Base-by-base conservation (phyloP, 2,329 filamentous ascomycete species). In the Chaetomium olivaceum region DNA sequence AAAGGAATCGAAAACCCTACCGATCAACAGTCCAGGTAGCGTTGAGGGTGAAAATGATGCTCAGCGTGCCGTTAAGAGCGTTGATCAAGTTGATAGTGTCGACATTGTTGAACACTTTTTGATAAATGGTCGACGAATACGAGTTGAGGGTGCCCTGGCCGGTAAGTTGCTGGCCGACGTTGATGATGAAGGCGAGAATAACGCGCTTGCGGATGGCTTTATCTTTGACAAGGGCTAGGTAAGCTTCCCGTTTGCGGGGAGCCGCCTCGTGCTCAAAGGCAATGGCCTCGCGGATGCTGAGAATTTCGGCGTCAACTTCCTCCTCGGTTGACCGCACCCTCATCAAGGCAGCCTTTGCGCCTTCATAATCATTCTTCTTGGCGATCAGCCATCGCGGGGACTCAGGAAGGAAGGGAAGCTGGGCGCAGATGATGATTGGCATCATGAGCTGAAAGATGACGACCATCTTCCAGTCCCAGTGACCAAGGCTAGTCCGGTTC, bases 381-480 rank as follows among this genome's bases (percentile, higher is more conserved):
- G 25, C 25, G 16, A 54, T 54, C 27, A 54, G 51, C 56, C 57
- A 59, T 3, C 57, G 57, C 6, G 57, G 57, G 21, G 57, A 59
- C 43, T 50, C 57, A 8, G 57, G 57, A 12, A 59, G 27, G 43
- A 50, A 50, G 6, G 57, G 57, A 1, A 59, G 57, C 11, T 50
- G 57, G 43, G 14, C 27, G 27, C 19, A 16, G 19, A 59, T 59
- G 25, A 59, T 33, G 7, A 43, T 1, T 1, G 58, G 58, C 23
- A 60, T 31, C 46, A 51, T 29, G 9, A 60, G 46, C 27, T 60
- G 58, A 12, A 60, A 60, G 11, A 60, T 60, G 27, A 60, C 58
- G 19, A 60, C 58, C 46, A 60, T 60, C 58, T 60, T 60, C 58
- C 58, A 60, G n/a, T 60, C 58, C 58, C 46, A 60, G 5, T 60